A percentile compares a stretch with the other conserved stretches of the same genome.
Evolutionary conservation across 179 eudicot species (phyloP).

Genomic region (Beta lomatogona): DNA sequence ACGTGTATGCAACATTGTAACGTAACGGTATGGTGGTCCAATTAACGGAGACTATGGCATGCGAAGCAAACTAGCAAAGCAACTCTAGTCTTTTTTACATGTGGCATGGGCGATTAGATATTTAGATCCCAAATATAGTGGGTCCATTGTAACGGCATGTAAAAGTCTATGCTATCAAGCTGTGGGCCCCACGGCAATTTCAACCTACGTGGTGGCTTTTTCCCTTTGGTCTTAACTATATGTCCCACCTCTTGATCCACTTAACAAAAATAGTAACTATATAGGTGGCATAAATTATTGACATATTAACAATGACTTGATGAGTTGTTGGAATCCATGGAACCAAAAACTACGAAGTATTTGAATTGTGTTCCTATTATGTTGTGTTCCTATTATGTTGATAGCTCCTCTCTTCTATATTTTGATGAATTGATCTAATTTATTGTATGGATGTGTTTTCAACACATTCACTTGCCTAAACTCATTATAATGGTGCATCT

Average conservation of each 20-base stretch:
- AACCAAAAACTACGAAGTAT: constrained; percentile 8
- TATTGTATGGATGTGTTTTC: too few species aligned
- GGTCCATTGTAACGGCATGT: constrained; percentile 23
- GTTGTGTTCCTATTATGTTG: neutral
- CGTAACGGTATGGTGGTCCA: constrained; percentile 8
- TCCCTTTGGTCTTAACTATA: neutral
- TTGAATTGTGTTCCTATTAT: neutral
- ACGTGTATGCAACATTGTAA: constrained; percentile 1
- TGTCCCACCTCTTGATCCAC: constrained; percentile 1
- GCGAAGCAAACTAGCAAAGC: constrained; percentile 13
- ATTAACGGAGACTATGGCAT: neutral
- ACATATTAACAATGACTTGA: constrained; percentile 12
- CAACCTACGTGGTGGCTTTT: neutral
- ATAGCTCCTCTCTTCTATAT: too few species aligned
- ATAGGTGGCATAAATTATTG: constrained; percentile 10
- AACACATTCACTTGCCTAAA: too few species aligned
- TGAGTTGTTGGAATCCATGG: too few species aligned
- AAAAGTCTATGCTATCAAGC: neutral
- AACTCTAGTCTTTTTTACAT: neutral
- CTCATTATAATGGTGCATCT: too few species aligned
- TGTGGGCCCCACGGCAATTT: too few species aligned
- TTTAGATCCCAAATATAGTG: neutral
- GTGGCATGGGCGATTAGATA: neutral
- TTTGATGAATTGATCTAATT: too few species aligned
- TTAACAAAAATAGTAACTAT: neutral